These are phyloP conservation scores for Adansonia gregorii DNA, from an alignment of 441 rosid species.

Conservation along the genomic window DNA sequence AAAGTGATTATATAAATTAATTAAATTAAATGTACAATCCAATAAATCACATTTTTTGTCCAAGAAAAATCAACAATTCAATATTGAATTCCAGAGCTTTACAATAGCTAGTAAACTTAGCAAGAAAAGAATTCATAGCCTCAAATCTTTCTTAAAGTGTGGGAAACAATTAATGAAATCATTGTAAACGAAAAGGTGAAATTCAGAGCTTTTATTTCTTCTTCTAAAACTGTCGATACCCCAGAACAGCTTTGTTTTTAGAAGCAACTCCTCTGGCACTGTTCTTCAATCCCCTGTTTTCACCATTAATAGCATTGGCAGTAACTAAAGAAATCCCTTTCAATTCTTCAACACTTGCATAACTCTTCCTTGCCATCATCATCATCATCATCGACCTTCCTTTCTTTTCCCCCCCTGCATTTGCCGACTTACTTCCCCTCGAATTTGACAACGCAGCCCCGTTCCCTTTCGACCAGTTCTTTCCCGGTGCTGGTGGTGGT, in stretches of 20 bases:
- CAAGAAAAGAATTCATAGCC: neutral
- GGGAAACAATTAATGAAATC: conserved; percentile 14
- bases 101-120: neutral
- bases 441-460: conserved; percentile 42
- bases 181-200: neutral
- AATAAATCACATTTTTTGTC: neutral
- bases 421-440: conserved; percentile 75
- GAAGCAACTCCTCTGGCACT: conserved; percentile 37
- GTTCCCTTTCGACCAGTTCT: conserved; percentile 42
- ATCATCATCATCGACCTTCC: conserved; percentile 35
- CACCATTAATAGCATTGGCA: conserved; percentile 58
- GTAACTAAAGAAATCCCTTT: conserved; percentile 62
- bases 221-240: conserved; percentile 45
- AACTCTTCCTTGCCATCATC: conserved; percentile 70
- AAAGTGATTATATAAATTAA: no score
- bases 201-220: neutral
- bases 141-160: neutral
- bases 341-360: conserved; percentile 62
- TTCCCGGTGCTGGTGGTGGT: conserved; percentile 48
- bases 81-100: neutral
- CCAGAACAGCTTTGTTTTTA: conserved; percentile 42
- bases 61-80: neutral
- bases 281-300: conserved; percentile 38
- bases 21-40: no score
- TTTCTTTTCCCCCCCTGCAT: conserved; percentile 72